These are phyloP conservation scores for Paecilomyces fulvus DNA, from an alignment of 2,329 filamentous ascomycete genomes.

Conservation along the genomic window DNA sequence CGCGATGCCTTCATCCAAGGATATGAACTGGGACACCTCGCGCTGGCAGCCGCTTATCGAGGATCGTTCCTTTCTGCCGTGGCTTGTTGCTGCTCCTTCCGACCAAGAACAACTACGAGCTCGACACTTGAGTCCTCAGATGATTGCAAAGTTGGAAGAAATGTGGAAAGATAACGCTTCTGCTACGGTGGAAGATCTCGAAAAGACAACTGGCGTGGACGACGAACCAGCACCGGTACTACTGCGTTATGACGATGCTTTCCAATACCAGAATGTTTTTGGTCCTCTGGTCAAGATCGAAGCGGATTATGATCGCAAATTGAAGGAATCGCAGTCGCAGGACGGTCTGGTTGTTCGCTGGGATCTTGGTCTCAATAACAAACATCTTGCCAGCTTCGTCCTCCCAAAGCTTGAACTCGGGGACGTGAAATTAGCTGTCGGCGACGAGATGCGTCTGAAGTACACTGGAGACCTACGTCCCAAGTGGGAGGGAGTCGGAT, in stretches of 20 bases:
- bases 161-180: conserved; percentile 95
- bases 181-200: conserved; percentile 82
- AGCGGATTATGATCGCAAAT: conserved; percentile 96
- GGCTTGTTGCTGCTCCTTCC: conserved; percentile 81
- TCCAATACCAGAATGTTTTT: conserved; percentile 98
- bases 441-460: conserved; percentile 95
- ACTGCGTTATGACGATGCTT: conserved; percentile 91
- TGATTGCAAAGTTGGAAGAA: conserved; percentile 93
- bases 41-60: conserved; percentile 97
- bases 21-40: conserved; percentile 99
- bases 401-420: conserved; percentile 95
- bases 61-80: conserved; percentile 86
- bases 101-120: conserved; percentile 95
- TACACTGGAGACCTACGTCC: conserved; percentile 90
- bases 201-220: conserved; percentile 84
- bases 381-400: conserved; percentile 90
- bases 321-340: conserved; percentile 96
- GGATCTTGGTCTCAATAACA: conserved; percentile 94
- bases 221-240: conserved; percentile 91
- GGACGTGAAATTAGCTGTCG: conserved; percentile 94
- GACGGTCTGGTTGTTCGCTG: conserved; percentile 90
- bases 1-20: conserved; percentile 88
- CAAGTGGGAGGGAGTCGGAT: conserved; percentile 95
- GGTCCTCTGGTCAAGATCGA: conserved; percentile 98
- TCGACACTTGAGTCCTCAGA: conserved; percentile 82